Base-by-base conservation (phyloP, 257 asterid species). In the Linaria vulgaris region DNA sequence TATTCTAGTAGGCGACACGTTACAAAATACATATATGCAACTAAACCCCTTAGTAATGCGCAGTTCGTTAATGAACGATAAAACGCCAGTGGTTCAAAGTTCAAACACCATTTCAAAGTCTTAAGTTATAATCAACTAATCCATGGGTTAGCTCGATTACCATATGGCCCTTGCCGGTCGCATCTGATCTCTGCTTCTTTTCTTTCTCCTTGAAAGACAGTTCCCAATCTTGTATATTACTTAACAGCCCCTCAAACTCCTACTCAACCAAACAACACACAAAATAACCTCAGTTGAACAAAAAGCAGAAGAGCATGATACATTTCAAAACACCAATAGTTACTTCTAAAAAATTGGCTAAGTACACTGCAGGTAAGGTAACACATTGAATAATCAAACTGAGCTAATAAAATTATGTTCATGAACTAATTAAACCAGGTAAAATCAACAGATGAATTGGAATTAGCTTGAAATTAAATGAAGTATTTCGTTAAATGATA, bases 161-260 rank as follows among this genome's bases (percentile, higher is more conserved):
- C 86, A 68, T 10, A 37, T 78, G 78, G 69, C 74, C 85, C 69
- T 78, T 79, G 68, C 60, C 77, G 22, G n/a, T 72, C 59, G 78
- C 64, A 74, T 79, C 87, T 12, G 83, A 71, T 81, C 78, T 85
- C 68, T 83, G 63, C 77, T 83, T 87, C 82, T 85, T 92, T 31
- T 85, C 95, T 61, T 83, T 87, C 49, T 80, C 89, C 79, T 85
- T 87, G 69, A 81, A 74, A 8, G 95, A 77, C 63, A 87, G 63
- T 72, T 92, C 97, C 97, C 99, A 92, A 62, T 90, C 99, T 72
- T 92, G 87, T 66, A 92, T 78, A 76, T 89, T 92, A 70, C 69
- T 82, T 75, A 92, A 72, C 67, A 92, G 89, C 69, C 95, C 97
- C 74, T 85, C 85, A 17, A 81, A 72, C 21, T 83, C 94, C 96